These are phyloP conservation scores for Tolypocladium amazonense DNA, from an alignment of 2,329 filamentous ascomycete genomes.

Conservation along the genomic window DNA sequence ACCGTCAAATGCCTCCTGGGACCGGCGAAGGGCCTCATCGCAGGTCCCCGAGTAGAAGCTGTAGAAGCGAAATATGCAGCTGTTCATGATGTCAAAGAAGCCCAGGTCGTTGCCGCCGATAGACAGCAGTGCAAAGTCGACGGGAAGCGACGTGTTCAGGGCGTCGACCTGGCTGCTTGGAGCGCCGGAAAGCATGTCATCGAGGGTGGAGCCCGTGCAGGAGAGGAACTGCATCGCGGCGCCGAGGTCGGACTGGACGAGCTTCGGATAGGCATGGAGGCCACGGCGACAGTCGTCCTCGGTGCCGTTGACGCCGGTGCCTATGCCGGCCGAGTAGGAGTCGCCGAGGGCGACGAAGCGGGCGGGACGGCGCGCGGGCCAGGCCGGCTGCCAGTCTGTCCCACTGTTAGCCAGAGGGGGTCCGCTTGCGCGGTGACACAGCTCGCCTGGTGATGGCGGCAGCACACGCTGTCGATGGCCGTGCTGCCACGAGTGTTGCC, in stretches of 20 bases:
- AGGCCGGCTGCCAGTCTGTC: not conserved
- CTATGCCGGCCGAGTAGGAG: slow-evolving; percentile 38
- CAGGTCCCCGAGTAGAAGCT: slow-evolving; percentile 36
- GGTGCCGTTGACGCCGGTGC: slow-evolving; percentile 28
- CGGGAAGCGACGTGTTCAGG: slow-evolving; percentile 24
- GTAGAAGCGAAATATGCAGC: slow-evolving; percentile 39
- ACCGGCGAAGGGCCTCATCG: slow-evolving; percentile 24
- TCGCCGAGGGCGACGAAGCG: slow-evolving; percentile 34
- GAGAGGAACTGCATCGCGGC: slow-evolving; percentile 32
- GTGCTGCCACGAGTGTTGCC: not conserved
- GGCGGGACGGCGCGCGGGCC: slow-evolving; percentile 5
- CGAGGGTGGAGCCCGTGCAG: slow-evolving; percentile 33
- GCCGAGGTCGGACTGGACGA: slow-evolving; percentile 27
- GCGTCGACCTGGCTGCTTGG: slow-evolving; percentile 29
- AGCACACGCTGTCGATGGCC: not conserved
- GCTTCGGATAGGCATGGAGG: slow-evolving; percentile 27
- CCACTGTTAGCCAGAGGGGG: not conserved
- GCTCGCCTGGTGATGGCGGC: not conserved
- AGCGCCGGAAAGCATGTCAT: slow-evolving; percentile 25
- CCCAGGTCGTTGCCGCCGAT: slow-evolving; percentile 38
- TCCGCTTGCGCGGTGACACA: not conserved
- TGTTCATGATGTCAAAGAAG: slow-evolving; percentile 39
- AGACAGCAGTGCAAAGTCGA: slow-evolving; percentile 34
- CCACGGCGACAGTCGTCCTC: slow-evolving; percentile 32
- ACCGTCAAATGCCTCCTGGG: slow-evolving; percentile 21